Base-by-base conservation (phyloP, 2,329 filamentous ascomycete species). In the Paecilomyces variotii region DNA sequence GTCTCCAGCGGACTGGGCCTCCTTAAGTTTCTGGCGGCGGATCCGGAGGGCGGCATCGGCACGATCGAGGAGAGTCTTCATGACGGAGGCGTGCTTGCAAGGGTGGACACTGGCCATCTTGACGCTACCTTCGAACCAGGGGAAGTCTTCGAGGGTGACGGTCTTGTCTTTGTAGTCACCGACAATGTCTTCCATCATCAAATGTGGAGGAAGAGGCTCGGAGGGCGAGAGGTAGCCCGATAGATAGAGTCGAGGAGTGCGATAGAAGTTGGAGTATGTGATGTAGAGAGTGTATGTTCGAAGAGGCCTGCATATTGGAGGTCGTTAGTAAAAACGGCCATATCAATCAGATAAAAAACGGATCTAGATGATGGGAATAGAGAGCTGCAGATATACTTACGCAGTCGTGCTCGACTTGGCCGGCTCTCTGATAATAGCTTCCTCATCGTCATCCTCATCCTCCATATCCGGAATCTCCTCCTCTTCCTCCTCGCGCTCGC, bases 241-340 rank as follows among this genome's bases (percentile, higher is more conserved):
- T 54, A 99, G 86, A 75, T 97, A 99, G 68, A 97, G 85, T 34
- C 94, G 90, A 0, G 94, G 94, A 3, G 94, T 97, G 66, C 91
- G 89, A 78, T 97, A 99, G 80, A 96, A 97, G 39, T 92, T 89
- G 3, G 92, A 90, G 79, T 99, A 99, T 77, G 91, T 94, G 70
- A 99, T 97, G 82, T 99, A 99, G 65, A 99, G 87, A 52, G 89
- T 96, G 76, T 99, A 99, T n/a, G 90, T 96, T 65, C 94, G 89
- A 56, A 90, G 84, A 57, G 89, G 87, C 59, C 90, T 96, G 64
- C 56, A 19, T 24, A 45, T 19, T 14, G 1, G 5, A 39, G 7
- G n/a, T 19, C 39, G 9, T 27, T 27, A 34, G 25, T 56, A 19
- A 56, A 28, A 28, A 19, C 19, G 27, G 25, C 32, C 28, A 30